Evolutionary conservation across 164 flowering plant genomes (phyloP), one percentile per base, ranked within the genome.

Genomic region (Chimonanthus salicifolius): DNA sequence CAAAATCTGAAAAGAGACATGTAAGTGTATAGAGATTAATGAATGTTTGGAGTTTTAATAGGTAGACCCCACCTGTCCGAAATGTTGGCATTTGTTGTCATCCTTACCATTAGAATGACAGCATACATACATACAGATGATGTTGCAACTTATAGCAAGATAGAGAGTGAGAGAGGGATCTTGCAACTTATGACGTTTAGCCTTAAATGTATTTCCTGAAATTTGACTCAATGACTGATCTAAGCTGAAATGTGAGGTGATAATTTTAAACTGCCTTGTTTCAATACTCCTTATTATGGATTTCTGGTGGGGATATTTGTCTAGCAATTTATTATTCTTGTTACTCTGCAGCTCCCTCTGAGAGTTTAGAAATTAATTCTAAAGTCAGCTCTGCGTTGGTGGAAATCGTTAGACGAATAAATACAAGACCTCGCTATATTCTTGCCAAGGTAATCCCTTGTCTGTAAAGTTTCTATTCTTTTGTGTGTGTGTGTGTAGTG

Each of bases 331-430:
- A 67, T n/a, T 72, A 77, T 43, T 21, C 69, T 76, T 76, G 71
- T 18, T 66, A 49, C 77, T 75, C 66, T 66, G 48, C 88, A 96
- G 99, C 91, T 76, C 86, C 99, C 82, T 85, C 88, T 33, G 98
- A 94, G 82, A 94, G 98, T 79, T 78, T 96, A 79, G 94, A 89
- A 58, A 96, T 96, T 75, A 96, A 96, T 80, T 88, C 83, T 82
- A 96, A 86, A 82, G 98, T 94, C 76, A 96, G 99, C 83, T 94
- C 98, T 76, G 97, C 97, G 5, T 77, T 96, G 84, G 98, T 96
- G 80, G 98, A 92, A 78, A 87, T 96, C 72, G 97, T 96, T 58
- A 78, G 87, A 79, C 78, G 80, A 79, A 89, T 96, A 79, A 77
- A 81, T 13, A 85, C 91, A 73, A 84, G 87, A 71, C 99, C 99